These are phyloP conservation scores for Fusarium sterilihyphosum DNA, from an alignment of 2,329 filamentous ascomycete species.

Conservation along the genomic window DNA sequence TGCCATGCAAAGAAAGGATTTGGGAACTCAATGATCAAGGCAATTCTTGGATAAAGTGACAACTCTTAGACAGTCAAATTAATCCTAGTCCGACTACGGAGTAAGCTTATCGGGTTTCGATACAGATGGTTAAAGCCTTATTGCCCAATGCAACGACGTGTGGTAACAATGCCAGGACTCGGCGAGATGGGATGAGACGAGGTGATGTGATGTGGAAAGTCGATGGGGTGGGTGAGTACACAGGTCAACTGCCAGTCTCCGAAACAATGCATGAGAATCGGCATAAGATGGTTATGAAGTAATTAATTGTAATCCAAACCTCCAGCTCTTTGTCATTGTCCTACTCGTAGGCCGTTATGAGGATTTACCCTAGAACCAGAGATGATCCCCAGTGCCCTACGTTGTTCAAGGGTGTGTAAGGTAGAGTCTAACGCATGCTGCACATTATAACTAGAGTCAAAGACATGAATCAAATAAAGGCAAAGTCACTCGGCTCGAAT, in stretches of 20 bases:
- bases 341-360: background rate
- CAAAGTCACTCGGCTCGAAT: background rate
- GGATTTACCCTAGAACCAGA: background rate
- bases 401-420: background rate
- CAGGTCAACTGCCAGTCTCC: conserved; percentile 23
- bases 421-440: background rate
- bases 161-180: background rate
- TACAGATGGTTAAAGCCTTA: background rate
- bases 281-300: background rate
- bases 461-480: background rate
- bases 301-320: background rate
- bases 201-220: conserved; percentile 1
- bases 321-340: background rate
- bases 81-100: background rate
- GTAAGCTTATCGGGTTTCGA: background rate
- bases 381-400: background rate
- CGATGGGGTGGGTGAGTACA: background rate
- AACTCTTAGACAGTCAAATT: background rate
- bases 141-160: conserved; percentile 12
- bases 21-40: background rate
- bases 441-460: background rate
- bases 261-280: conserved; percentile 25
- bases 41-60: background rate
- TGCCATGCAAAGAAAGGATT: background rate
- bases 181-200: background rate